These are phyloP conservation scores for Graphilbum fragrans DNA, from an alignment of 2,329 filamentous ascomycete species.

Conservation along the genomic window DNA sequence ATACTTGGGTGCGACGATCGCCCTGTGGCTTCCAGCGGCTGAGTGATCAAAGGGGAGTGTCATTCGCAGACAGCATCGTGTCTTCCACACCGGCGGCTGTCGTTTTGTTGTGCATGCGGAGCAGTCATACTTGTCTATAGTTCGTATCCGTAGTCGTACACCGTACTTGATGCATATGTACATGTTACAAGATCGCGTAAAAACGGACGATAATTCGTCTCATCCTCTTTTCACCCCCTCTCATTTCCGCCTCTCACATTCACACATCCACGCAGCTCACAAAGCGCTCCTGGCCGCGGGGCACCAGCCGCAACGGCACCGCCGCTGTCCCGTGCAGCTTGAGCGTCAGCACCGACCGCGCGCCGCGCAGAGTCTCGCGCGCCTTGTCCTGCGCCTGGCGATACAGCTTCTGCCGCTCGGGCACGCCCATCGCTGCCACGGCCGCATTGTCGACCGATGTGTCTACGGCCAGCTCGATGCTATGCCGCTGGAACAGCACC, in stretches of 20 bases:
- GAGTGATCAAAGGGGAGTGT: too few relatives aligned
- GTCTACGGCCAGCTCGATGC: constrained; percentile 58
- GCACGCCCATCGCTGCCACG: constrained; percentile 34
- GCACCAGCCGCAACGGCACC: constrained; percentile 57
- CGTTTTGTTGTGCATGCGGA: too few relatives aligned
- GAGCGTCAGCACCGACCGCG: constrained; percentile 56
- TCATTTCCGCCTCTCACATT: neutral
- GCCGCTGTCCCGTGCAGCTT: constrained; percentile 49
- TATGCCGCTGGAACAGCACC: constrained; percentile 45
- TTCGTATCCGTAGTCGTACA: too few relatives aligned
- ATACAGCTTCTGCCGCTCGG: constrained; percentile 42
- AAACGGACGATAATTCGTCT: neutral
- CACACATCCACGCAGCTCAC: constrained; percentile 22
- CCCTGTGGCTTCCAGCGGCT: too few relatives aligned
- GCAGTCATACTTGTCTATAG: too few relatives aligned
- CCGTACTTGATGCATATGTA: neutral
- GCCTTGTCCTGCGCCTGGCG: constrained; percentile 44
- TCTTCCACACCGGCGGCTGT: too few relatives aligned
- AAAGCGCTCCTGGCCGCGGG: constrained; percentile 59
- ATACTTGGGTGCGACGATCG: too few relatives aligned
- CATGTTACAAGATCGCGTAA: neutral
- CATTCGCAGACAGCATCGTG: too few relatives aligned
- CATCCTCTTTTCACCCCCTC: too few relatives aligned
- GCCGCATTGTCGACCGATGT: constrained; percentile 41
- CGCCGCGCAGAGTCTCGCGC: constrained; percentile 36